Evolutionary conservation across 2,329 filamentous ascomycete species (phyloP).

Genomic region (Phaeoacremonium minimum): DNA sequence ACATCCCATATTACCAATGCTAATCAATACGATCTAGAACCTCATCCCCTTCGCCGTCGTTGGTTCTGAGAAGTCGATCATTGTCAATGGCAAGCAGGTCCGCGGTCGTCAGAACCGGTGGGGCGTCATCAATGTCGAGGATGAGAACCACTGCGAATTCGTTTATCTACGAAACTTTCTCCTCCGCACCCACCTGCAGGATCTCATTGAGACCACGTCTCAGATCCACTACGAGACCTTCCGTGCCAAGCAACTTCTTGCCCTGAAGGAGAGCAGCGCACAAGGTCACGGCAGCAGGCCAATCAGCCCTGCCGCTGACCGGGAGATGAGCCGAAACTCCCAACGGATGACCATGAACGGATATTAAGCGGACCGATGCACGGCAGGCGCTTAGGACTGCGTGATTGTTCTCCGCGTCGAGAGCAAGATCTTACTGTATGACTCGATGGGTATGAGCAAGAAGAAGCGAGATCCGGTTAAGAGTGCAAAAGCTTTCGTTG

Average conservation of each 20-base stretch:
- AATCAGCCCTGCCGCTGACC: constrained; percentile 91
- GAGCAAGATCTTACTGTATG: too few relatives aligned
- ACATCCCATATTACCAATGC: background rate
- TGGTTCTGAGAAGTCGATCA: constrained; percentile 96
- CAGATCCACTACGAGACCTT: constrained; percentile 99
- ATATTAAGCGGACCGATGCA: constrained; percentile 61
- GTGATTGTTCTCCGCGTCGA: too few relatives aligned
- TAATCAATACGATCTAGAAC: constrained; percentile 52
- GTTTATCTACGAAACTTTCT: constrained; percentile 98
- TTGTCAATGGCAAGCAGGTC: constrained; percentile 95
- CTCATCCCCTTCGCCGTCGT: constrained; percentile 97
- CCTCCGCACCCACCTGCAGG: constrained; percentile 95
- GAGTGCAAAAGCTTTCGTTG: background rate
- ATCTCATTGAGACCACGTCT: constrained; percentile 97
- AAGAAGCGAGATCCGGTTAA: background rate
- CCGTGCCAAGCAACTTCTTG: constrained; percentile 97
- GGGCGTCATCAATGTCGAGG: constrained; percentile 99
- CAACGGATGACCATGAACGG: constrained; percentile 99
- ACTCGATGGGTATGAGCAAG: background rate
- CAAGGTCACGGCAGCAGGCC: constrained; percentile 79
- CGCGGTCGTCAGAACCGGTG: constrained; percentile 97
- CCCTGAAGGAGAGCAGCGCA: constrained; percentile 95
- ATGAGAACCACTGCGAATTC: constrained; percentile 99
- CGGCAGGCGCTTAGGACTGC: too few relatives aligned
- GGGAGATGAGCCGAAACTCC: constrained; percentile 93